Conservation (phyloP, 495 filamentous ascomycete species). For the Rostrohypoxylon terebratum region DNA sequence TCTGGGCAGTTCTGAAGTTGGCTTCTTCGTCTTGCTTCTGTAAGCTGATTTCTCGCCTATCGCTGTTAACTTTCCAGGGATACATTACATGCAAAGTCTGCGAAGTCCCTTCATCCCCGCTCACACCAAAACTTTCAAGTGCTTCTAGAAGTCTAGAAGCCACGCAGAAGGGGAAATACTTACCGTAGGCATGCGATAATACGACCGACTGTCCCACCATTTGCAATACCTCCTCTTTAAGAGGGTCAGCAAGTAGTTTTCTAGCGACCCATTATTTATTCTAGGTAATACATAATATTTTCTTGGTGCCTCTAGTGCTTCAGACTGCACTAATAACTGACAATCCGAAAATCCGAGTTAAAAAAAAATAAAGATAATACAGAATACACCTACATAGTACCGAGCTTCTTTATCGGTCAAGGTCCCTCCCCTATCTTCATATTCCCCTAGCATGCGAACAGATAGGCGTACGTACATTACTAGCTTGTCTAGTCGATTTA, state of each 20-base stretch:
- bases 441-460: constrained; percentile 8
- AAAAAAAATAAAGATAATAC: not conserved
- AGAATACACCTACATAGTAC: constrained; percentile 10
- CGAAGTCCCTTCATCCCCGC: constrained; percentile 18
- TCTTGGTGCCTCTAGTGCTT: not conserved
- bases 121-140: constrained; percentile 26
- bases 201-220: constrained; percentile 4
- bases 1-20: not conserved
- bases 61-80: constrained; percentile 13
- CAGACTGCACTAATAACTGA: constrained; percentile 27
- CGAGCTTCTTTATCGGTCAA: constrained; percentile 15
- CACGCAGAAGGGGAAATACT: constrained; percentile 13
- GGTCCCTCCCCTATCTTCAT: constrained; percentile 37
- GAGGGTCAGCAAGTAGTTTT: not conserved
- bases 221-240: constrained; percentile 7
- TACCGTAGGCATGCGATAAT: constrained; percentile 5
- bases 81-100: constrained; percentile 2
- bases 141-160: constrained; percentile 38
- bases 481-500: constrained; percentile 30
- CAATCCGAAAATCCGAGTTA: constrained; percentile 35
- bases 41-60: not conserved
- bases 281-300: not conserved
- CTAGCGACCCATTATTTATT: constrained; percentile 1
- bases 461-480: constrained; percentile 1
- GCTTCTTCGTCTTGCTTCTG: not conserved